These are phyloP conservation scores for Tagetes erecta DNA, from an alignment of 129 eudicot genomes.

Conservation along the genomic window DNA sequence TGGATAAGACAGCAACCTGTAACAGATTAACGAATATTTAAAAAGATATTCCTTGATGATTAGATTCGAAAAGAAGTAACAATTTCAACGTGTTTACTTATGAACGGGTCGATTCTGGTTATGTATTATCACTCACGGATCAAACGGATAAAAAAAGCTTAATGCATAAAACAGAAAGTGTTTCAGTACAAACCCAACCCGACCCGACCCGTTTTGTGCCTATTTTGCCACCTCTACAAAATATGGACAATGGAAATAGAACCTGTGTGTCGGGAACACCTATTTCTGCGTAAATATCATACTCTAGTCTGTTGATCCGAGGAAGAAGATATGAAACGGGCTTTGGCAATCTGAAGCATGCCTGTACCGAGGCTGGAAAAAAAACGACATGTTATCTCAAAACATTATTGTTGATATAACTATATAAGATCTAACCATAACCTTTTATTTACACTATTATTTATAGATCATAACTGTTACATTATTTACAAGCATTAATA, in stretches of 20 bases:
- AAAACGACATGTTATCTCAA: conserved; percentile 10
- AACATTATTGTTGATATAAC: background rate
- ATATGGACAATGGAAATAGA: conserved; percentile 6
- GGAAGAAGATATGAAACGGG: conserved; percentile 69
- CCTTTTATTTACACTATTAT: background rate
- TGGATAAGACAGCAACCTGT: conserved; percentile 79
- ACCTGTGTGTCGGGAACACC: conserved; percentile 75
- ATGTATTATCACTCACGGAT: background rate
- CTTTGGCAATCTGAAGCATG: conserved; percentile 62
- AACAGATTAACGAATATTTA: conserved; percentile 6
- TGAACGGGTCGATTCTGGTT: background rate
- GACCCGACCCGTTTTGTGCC: background rate
- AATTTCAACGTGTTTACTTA: conserved; percentile 2
- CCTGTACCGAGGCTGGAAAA: conserved; percentile 65
- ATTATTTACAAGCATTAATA: conserved; percentile 2
- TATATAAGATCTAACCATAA: background rate
- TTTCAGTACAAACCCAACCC: background rate
- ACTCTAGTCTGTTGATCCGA: conserved; percentile 62
- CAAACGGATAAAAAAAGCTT: conserved; percentile 5
- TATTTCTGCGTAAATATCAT: conserved; percentile 65
- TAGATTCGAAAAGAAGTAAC: background rate
- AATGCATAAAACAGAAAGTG: background rate
- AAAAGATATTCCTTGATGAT: conserved; percentile 5
- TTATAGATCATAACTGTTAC: background rate
- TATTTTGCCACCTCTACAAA: conserved; percentile 17